phyloP scores from a whole-genome alignment of 352 stramenopile species.

The Phytopythium ostracodes region DNA sequence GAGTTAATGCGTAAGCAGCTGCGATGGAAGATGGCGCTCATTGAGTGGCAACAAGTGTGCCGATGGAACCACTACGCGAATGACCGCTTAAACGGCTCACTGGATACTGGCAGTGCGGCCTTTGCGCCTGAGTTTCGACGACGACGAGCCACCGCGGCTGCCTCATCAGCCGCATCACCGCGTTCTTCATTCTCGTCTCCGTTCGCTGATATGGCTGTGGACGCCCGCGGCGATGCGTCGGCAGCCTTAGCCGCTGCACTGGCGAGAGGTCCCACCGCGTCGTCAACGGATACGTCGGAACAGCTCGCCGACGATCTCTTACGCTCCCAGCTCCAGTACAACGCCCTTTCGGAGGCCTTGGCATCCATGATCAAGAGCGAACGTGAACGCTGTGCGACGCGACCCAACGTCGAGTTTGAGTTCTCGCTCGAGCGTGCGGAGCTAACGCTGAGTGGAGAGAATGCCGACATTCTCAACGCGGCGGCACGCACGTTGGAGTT shows the following conservation, averaged over 20 bases:
- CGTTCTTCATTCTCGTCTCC: not conserved
- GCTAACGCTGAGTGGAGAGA: slow-evolving; percentile 53
- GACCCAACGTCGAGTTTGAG: slow-evolving; percentile 60
- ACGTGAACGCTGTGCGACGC: slow-evolving; percentile 28
- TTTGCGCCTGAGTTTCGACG: slow-evolving; percentile 38
- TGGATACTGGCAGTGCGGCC: slow-evolving; percentile 13
- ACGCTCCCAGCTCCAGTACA: slow-evolving; percentile 35
- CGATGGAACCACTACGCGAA: slow-evolving; percentile 47
- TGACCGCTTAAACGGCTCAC: slow-evolving; percentile 23
- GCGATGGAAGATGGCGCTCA: slow-evolving; percentile 57
- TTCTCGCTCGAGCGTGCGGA: slow-evolving; percentile 56
- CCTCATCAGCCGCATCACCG: slow-evolving; percentile 13
- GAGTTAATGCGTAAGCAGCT: slow-evolving; percentile 39
- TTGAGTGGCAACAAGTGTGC: slow-evolving; percentile 56
- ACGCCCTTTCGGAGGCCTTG: slow-evolving; percentile 38
- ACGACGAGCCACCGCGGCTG: not conserved
- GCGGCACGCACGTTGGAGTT: slow-evolving; percentile 40
- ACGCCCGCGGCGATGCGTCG: not conserved
- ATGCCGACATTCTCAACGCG: slow-evolving; percentile 56
- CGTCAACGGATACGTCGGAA: slow-evolving; percentile 32
- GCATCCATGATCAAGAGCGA: slow-evolving; percentile 31
- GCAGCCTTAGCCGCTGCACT: not conserved
- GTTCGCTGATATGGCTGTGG: not conserved
- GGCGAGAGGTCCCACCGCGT: not conserved
- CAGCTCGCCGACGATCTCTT: slow-evolving; percentile 49